A percentile compares a stretch with the other conserved stretches of the same genome.
Evolutionary conservation across 2,329 filamentous ascomycete species (phyloP).

Genomic region (Decorospora gaudefroyi): DNA sequence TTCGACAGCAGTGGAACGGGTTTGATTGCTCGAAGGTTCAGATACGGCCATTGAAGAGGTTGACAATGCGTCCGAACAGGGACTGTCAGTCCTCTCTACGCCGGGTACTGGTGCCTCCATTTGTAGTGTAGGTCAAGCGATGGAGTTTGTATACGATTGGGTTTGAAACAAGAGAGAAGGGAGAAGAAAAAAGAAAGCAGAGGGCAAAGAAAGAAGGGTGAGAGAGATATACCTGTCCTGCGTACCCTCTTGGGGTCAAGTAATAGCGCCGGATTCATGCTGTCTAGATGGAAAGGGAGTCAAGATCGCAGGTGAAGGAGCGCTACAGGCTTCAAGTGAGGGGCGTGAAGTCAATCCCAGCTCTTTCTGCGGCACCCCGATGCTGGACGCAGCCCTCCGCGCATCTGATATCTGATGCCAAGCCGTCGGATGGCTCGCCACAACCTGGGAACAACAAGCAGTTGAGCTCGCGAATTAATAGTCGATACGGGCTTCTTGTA

Average conservation of each 20-base stretch:
- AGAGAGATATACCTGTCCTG: slow-evolving; percentile 30
- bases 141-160: neutral
- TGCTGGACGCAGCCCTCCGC: slow-evolving; percentile 17
- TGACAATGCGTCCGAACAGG: neutral
- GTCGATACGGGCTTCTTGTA: neutral
- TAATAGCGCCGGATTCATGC: slow-evolving; percentile 35
- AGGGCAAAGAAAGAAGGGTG: slow-evolving; percentile 4
- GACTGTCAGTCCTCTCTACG: slow-evolving; percentile 3
- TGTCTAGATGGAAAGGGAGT: slow-evolving; percentile 12
- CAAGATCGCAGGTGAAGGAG: slow-evolving; percentile 20
- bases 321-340: slow-evolving; percentile 2
- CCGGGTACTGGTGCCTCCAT: slow-evolving; percentile 3
- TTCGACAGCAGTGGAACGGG: too few species aligned
- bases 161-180: neutral
- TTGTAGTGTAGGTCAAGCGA: neutral
- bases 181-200: neutral
- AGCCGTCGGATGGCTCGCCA: slow-evolving; percentile 17
- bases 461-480: neutral
- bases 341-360: slow-evolving; percentile 2
- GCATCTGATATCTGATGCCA: slow-evolving; percentile 24
- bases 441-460: slow-evolving; percentile 4
- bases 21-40: too few species aligned
- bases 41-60: slow-evolving; percentile 1
- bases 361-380: slow-evolving; percentile 18
- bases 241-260: slow-evolving; percentile 31